Percentiles rank a stretch among this genome's conserved stretches.
phyloP scores from a whole-genome alignment of 495 filamentous ascomycete species.

The Hypoxylon subgilvum region DNA sequence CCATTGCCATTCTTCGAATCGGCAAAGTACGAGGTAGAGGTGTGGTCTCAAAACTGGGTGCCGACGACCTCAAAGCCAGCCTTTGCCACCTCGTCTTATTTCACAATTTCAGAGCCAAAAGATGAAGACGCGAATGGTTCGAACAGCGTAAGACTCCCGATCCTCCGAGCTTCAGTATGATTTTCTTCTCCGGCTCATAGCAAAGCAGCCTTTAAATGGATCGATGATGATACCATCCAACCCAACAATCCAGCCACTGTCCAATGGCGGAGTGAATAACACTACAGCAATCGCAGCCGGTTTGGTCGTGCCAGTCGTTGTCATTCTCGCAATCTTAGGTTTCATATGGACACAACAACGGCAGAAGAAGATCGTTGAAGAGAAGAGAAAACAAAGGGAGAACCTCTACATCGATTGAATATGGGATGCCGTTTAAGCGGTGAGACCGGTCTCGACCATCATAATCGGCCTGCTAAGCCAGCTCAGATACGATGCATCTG shows the following conservation, averaged over 20 bases:
- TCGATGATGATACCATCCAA: conserved; percentile 26
- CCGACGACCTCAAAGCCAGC: conserved; percentile 1
- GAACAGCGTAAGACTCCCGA: conserved; percentile 8
- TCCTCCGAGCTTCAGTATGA: background rate
- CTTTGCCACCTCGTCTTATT: conserved; percentile 31
- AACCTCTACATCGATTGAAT: conserved; percentile 34
- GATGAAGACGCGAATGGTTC: background rate
- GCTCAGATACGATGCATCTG: too few species aligned
- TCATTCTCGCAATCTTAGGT: conserved; percentile 29
- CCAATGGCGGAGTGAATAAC: conserved; percentile 22
- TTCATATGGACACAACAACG: conserved; percentile 35
- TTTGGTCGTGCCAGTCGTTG: conserved; percentile 32
- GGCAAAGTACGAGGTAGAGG: conserved; percentile 49
- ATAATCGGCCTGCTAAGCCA: too few species aligned
- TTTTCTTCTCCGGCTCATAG: conserved; percentile 2
- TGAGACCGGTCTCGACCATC: background rate
- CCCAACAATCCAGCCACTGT: conserved; percentile 17
- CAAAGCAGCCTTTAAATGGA: conserved; percentile 15
- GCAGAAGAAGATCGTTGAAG: conserved; percentile 28
- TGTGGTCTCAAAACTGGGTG: conserved; percentile 31
- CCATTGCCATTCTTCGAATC: conserved; percentile 45
- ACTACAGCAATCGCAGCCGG: conserved; percentile 40
- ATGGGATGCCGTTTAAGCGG: background rate
- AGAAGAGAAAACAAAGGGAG: conserved; percentile 35
- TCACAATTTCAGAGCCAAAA: conserved; percentile 18